Evolutionary conservation across 2,329 filamentous ascomycete genomes (phyloP), one percentile per base, ranked within the genome.

Genomic region (Talaromyces sp.): DNA sequence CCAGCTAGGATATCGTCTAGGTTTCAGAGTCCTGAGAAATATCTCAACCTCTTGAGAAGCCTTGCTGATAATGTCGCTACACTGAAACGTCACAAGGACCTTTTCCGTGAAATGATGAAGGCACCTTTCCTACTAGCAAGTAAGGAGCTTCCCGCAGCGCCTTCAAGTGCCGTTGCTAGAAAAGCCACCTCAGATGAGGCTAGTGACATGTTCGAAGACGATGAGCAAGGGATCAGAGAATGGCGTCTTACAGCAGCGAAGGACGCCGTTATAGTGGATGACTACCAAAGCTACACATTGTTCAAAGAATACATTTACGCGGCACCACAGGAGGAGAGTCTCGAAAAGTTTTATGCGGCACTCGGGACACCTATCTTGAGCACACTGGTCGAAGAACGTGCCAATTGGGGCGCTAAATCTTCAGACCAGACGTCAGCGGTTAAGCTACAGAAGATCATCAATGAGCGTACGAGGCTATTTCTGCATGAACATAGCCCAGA

Each of bases 391-490:
- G 88, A 92, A 71, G 89, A 94, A 72, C 88, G 93, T 65, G 84
- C 92, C 22, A 86, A 85, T 31, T 88, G 95, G 70, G 93, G 93
- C 0, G 79, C 84, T 2, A 80, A 86, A 45, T 84, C 85, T 15
- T 80, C 86, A 3, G 90, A 92, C 71, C 91, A 94, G 72, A 85
- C 84, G 29, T 79, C 83, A n/a, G 91, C 90, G 1, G 80, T 84
- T 60, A 87, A 87, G 73, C 78, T 98, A 51, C 88, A 90, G 63
- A 93, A 90, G 71, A 88, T 94, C 68, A 91, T 98, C 19, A 82
- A 96, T 4, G 96, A 99, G 76, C 88, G 95, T 63, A 90, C 91
- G 63, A 91, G 94, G 69, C 85, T 99, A 29, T 99, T 98, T 76
- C 82, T 99, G 31, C 90, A 97, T 73, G 93, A 91, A 72, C 90